These are phyloP conservation scores for Daldinia sp. DNA, from an alignment of 2,329 filamentous ascomycete genomes.

Conservation along the genomic window DNA sequence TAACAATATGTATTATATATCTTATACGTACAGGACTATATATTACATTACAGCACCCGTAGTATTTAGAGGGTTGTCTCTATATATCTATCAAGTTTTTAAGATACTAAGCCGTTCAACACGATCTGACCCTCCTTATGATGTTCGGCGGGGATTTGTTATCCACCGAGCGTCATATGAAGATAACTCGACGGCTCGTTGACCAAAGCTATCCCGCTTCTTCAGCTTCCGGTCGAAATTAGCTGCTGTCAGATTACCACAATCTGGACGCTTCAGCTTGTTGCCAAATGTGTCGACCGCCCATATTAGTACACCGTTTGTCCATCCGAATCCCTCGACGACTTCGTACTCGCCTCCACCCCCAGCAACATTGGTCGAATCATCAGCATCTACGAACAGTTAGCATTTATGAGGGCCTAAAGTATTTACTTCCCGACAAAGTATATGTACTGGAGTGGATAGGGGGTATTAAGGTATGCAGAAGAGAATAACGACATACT, in stretches of 20 bases:
- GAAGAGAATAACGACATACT: constrained; percentile 20
- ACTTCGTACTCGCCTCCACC: constrained; percentile 77
- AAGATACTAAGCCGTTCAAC: too few species aligned
- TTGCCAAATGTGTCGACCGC: constrained; percentile 71
- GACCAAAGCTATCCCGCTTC: constrained; percentile 43
- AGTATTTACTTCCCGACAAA: not conserved
- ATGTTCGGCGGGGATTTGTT: constrained; percentile 59
- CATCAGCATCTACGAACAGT: constrained; percentile 60
- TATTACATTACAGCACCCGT: not conserved
- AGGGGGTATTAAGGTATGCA: not conserved
- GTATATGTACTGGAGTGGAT: not conserved
- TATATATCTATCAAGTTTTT: not conserved
- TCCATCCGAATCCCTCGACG: constrained; percentile 78
- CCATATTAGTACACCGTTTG: constrained; percentile 77
- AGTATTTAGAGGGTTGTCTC: not conserved
- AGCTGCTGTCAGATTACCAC: constrained; percentile 62
- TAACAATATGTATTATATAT: not conserved
- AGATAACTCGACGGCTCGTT: constrained; percentile 61
- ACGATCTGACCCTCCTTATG: not conserved
- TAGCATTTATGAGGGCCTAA: constrained; percentile 3
- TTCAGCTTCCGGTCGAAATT: constrained; percentile 50
- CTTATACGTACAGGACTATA: not conserved
- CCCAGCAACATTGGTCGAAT: constrained; percentile 70
- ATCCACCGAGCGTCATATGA: constrained; percentile 60
- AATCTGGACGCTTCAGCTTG: constrained; percentile 66